Evolutionary conservation across 78 protist species (phyloP).

Genomic region (Dictyostelium firmibasis): DNA sequence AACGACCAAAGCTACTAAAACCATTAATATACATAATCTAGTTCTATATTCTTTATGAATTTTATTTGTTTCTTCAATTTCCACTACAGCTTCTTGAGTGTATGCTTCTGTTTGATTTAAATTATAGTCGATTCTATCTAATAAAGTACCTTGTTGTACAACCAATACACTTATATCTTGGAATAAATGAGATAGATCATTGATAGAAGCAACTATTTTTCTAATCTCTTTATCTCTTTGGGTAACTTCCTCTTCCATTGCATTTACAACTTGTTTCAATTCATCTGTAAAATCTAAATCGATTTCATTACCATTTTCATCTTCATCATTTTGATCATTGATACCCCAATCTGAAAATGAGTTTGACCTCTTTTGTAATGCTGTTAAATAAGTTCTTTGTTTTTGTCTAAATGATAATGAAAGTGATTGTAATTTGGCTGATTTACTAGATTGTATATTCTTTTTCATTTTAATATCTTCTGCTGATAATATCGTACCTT

Average conservation of each 20-base stretch:
- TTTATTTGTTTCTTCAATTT: background rate
- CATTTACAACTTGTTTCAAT: background rate
- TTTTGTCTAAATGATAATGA: slow-evolving; percentile 45
- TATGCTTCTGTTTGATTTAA: slow-evolving; percentile 6
- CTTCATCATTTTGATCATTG: background rate
- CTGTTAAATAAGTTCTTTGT: slow-evolving; percentile 54
- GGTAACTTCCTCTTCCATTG: background rate
- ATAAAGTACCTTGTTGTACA: slow-evolving; percentile 42
- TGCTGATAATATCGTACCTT: background rate
- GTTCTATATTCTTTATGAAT: slow-evolving; percentile 27
- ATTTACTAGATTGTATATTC: slow-evolving; percentile 61
- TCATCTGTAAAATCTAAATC: slow-evolving; percentile 11
- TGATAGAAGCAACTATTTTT: slow-evolving; percentile 12
- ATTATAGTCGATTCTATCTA: slow-evolving; percentile 63
- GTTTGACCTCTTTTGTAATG: slow-evolving; percentile 32
- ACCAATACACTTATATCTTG: slow-evolving; percentile 37
- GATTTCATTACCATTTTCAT: background rate
- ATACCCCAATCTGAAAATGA: background rate
- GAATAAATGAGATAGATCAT: slow-evolving; percentile 19
- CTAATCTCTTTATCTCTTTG: slow-evolving; percentile 35
- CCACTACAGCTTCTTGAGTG: background rate
- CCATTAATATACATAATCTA: slow-evolving; percentile 54
- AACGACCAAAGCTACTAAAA: slow-evolving; percentile 28
- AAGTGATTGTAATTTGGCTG: slow-evolving; percentile 17
- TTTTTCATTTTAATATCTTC: slow-evolving; percentile 65